phyloP scores from a whole-genome alignment of 805 yeast genomes.

The Metschnikowia shivogae region DNA sequence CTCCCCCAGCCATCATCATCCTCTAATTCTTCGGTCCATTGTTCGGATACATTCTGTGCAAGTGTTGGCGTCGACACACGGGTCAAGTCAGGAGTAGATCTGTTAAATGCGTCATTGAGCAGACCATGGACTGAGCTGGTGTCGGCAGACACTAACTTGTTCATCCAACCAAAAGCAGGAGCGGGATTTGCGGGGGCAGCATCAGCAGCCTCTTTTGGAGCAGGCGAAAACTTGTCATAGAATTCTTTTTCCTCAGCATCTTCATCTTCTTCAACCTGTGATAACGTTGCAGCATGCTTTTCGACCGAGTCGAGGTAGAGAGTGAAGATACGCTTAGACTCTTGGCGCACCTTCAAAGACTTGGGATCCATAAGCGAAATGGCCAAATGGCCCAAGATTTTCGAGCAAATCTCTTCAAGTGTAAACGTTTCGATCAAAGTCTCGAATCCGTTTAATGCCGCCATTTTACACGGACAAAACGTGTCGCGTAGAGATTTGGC shows the following conservation, averaged over 20 bases:
- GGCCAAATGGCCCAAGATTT: conserved; percentile 78
- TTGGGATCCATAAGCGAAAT: conserved; percentile 72
- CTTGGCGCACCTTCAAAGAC: conserved; percentile 62
- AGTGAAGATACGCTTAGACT: conserved; percentile 68
- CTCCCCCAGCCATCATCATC: conserved; percentile 15
- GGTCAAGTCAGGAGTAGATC: conserved; percentile 36
- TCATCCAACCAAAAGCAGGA: conserved; percentile 36
- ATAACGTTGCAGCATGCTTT: conserved; percentile 32
- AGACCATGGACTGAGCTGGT: conserved; percentile 26
- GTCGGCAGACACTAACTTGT: conserved; percentile 29
- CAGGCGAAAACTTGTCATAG: conserved; percentile 24
- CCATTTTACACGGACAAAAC: conserved; percentile 66
- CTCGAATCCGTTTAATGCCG: conserved; percentile 72
- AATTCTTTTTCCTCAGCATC: conserved; percentile 36
- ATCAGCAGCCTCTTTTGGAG: background rate
- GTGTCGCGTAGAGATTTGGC: conserved; percentile 80
- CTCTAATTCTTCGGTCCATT: conserved; percentile 19
- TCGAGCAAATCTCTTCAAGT: conserved; percentile 72
- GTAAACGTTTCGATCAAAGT: conserved; percentile 61
- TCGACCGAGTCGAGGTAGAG: conserved; percentile 44
- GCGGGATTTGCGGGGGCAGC: conserved; percentile 10
- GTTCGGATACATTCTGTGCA: conserved; percentile 4
- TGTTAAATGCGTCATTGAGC: conserved; percentile 34
- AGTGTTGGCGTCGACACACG: conserved; percentile 25
- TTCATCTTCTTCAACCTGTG: conserved; percentile 34